Base-by-base conservation (phyloP, 2,329 filamentous ascomycete species). In the Colletotrichum liaoningense region DNA sequence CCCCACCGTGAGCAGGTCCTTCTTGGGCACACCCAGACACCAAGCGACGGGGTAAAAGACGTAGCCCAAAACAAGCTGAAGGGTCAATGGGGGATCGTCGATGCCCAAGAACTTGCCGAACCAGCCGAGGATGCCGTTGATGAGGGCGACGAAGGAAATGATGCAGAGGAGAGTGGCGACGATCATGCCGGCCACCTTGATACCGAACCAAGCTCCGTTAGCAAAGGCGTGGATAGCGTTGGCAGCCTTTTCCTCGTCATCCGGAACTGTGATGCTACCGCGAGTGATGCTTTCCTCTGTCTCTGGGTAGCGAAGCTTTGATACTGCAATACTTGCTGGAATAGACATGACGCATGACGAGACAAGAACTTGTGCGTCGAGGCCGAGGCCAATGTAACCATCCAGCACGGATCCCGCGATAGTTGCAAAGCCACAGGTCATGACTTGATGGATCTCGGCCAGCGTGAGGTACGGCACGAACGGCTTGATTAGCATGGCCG, bases 311-410 rank as follows among this genome's bases (percentile, higher is more conserved):
- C 93, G 89, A 70, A 94, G 86, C 80, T 94, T 94, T 60, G 90
- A 93, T 68, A 93, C 88, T 16, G 93, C 92, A 9, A 95, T 85
- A 2, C 92, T 93, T 1, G 93, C 92, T 1, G 93, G 93, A 75
- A 94, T 94, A 75, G 90, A 93, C 93, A 95, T 95, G 74, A 94
- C 92, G 77, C 92, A 94, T 24, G 91, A 93, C 4, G 92, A 94
- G 52, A 95, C 90, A 55, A 95, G 84, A 2, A 92, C 93, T 78
- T 94, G 91, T 0, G 92, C 86, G 78, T 92, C 93, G 69, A 94
- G 85, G 52, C 92, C 92, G 81, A 94, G 88, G 26, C 85, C 84
- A 72, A 94, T 93, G 79, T 94, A 95, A 4, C 91, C 91, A 26
- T 93, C 90, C 58, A 95, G 83, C 16, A 94, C 92, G 77, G 89